Evolutionary conservation across 768 basidiomycete genomes (phyloP), one percentile per base, ranked within the genome.

Genomic region (Auricularia sp.): DNA sequence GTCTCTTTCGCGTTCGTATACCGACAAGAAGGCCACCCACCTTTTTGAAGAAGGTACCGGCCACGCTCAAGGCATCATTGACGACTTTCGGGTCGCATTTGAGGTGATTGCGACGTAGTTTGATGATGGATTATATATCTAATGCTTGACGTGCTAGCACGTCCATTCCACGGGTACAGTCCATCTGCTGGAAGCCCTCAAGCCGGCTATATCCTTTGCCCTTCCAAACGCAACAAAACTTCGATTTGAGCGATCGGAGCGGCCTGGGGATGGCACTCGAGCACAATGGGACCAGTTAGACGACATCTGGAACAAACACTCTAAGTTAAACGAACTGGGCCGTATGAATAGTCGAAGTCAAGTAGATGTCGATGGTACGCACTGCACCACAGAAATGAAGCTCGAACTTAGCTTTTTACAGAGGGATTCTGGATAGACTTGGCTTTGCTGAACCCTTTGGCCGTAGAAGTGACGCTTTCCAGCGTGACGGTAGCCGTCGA

Each of bases 21-120:
- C 56, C 4, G 56, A 24, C 14, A 24, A 13, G 29, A 29, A 14
- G 24, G 56, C 29, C 5, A 35, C 56, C 16, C 56, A 59, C 18
- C 56, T 59, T 33, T 24, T 29, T 33, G 56, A 59, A 24, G 56
- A 59, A 14, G 56, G 34, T 7, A 14, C 29, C 4, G 34, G 56
- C 4, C 56, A 59, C 24, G 56, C 56, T 21, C 56, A 59, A 34
- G 24, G 56, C 14, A 59, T 59, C 10, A 59, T 59, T 42, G 92
- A 96, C 65, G 96, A 99, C 76, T 92, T 98, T 70, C 82, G 84
- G 29, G 84, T 94, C 14, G 92, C 97, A 4, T 89, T 90, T 70
- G 82, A 85, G 71, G 94, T 95, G 72, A 65, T 42, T 42, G 8
- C 8, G 8, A 14, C 39, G 39, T 7, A 8, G 39, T 42, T 14